Evolutionary conservation across 1,284 basidiomycete genomes (phyloP), one percentile per base, ranked within the genome.

Genomic region (Apiotrichum gamsii): DNA sequence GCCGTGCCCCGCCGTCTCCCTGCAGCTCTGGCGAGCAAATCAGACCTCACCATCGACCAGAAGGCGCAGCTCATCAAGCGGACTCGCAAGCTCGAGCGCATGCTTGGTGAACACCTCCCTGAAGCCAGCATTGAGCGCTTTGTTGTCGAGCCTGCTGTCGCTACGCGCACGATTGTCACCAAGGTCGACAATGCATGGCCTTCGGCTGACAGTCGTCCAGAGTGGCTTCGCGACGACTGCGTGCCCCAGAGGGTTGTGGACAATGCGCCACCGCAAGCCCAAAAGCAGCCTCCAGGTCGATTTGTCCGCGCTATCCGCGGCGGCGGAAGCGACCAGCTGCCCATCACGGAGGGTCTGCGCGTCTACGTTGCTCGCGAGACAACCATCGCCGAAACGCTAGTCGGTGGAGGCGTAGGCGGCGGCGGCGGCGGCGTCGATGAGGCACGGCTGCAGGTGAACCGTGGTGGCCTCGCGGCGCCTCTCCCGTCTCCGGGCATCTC

Each of bases 21-120:
- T 33, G 5, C 33, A 3, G 18, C 19, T 24, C 48, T 24, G 54
- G 78, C 80, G 2, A 84, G 82, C 5, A 82, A 80, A 3, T 87
- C 87, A 64, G 72, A 77, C 47, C 80, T 89, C 31, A 75, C 76
- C 49, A 72, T 82, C 10, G 76, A 78, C 19, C 82, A 86, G 56
- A 82, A 86, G 19, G 79, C 83, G 0, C 82, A 85, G 33, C 80
- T 85, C 43, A 73, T 89, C 20, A 76, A 81, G 42, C 82, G 83
- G 55, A 80, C 82, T 25, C 80, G 82, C 59, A 90, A 90, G 69
- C 77, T 90, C 33, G 79, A 85, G 21, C 82, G 83, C 58, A 70
- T 90, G 16, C 82, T 90, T 41, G 88, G 88, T 65, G 58, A 64
- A 40, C 45, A 62, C 0, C 52, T 70, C 18, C 40, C 43, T 3